phyloP scores from a whole-genome alignment of 805 yeast genomes.

The Pichia phayaonensis region DNA sequence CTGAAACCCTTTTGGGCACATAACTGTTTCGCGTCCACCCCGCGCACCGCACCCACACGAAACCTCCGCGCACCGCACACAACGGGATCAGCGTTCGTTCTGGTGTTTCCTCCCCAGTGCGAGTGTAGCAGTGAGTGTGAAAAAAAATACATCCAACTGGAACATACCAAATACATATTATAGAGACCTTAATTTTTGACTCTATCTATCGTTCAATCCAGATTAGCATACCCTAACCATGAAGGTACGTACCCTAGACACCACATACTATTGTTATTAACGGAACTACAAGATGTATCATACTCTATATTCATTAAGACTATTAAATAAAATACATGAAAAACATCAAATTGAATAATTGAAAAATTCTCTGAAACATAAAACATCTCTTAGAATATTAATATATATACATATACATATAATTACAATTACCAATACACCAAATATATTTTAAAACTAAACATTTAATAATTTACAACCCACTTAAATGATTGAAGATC shows the following conservation, averaged over 20 bases:
- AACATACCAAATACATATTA: background rate
- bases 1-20: too few species aligned
- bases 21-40: background rate
- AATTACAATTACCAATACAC: too few species aligned
- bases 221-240: slow-evolving; percentile 22
- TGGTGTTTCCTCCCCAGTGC: background rate
- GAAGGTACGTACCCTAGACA: slow-evolving; percentile 17
- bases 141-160: background rate
- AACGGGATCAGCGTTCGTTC: background rate
- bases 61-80: background rate
- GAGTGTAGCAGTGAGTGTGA: background rate
- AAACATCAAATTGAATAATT: background rate
- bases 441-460: too few species aligned
- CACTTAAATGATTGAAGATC: background rate
- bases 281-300: background rate
- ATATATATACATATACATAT: background rate
- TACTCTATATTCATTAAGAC: too few species aligned
- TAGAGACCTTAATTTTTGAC: background rate
- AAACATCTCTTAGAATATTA: background rate
- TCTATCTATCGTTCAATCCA: slow-evolving; percentile 6
- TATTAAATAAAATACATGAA: background rate
- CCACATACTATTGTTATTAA: too few species aligned
- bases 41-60: background rate
- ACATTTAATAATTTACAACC: too few species aligned
- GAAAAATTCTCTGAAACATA: background rate